A percentile compares a stretch with the other conserved stretches of the same genome.
phyloP scores from a whole-genome alignment of 768 basidiomycete genomes.

The Suillus subaureus region DNA sequence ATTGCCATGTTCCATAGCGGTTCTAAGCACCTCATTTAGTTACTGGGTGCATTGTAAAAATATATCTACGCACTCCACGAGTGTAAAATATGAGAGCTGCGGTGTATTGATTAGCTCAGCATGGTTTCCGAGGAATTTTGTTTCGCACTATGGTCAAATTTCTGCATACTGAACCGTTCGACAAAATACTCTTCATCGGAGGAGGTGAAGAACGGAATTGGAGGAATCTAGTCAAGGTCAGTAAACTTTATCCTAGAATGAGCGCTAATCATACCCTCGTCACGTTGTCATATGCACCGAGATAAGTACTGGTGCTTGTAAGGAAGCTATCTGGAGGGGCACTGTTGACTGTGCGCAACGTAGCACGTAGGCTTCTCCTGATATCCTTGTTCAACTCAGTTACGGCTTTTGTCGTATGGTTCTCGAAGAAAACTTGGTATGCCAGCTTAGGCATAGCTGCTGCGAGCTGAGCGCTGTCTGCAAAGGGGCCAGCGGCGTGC shows the following conservation, averaged over 20 bases:
- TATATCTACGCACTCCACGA: slow-evolving; percentile 40
- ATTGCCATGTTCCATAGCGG: slow-evolving; percentile 38
- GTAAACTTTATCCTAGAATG: slow-evolving; percentile 5
- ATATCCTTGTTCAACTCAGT: slow-evolving; percentile 59
- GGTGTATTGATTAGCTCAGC: background rate
- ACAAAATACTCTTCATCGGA: slow-evolving; percentile 75
- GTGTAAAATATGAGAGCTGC: slow-evolving; percentile 71
- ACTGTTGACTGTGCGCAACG: slow-evolving; percentile 51
- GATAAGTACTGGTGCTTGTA: slow-evolving; percentile 47
- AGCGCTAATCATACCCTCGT: slow-evolving; percentile 38
- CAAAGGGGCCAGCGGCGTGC: slow-evolving; percentile 50
- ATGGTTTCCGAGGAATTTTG: background rate
- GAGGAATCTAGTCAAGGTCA: slow-evolving; percentile 47
- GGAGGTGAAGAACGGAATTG: slow-evolving; percentile 58
- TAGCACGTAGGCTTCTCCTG: slow-evolving; percentile 57
- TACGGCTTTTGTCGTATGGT: slow-evolving; percentile 47
- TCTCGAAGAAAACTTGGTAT: slow-evolving; percentile 68
- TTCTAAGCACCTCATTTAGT: slow-evolving; percentile 33
- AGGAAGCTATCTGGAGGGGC: slow-evolving; percentile 61
- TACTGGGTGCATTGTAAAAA: background rate
- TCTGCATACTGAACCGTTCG: slow-evolving; percentile 57
- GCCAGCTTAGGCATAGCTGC: slow-evolving; percentile 50
- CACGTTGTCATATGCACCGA: slow-evolving; percentile 53
- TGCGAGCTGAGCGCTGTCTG: slow-evolving; percentile 45
- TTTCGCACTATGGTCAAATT: slow-evolving; percentile 60